phyloP scores from a whole-genome alignment of 2,329 filamentous ascomycete species.

The Botryotinia calthae region DNA sequence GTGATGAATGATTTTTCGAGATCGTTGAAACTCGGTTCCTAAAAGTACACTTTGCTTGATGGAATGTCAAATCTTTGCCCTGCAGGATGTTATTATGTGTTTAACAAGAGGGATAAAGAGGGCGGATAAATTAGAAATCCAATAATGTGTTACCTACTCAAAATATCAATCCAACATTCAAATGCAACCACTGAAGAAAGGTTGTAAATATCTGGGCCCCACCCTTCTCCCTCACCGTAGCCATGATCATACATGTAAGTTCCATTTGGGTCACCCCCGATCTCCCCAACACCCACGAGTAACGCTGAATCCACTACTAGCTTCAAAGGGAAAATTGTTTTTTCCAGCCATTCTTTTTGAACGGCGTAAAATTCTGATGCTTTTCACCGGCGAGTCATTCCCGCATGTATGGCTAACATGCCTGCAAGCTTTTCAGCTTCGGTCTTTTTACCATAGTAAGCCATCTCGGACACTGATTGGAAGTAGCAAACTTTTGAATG shows the following conservation, averaged over 20 bases:
- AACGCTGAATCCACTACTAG: background rate
- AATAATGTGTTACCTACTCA: background rate
- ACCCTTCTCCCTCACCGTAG: background rate
- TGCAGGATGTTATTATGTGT: background rate
- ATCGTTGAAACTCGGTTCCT: background rate
- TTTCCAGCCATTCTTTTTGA: background rate
- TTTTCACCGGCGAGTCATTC: background rate
- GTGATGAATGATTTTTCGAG: background rate
- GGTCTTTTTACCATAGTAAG: background rate
- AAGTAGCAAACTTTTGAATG: background rate
- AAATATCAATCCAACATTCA: background rate
- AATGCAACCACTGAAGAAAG: background rate
- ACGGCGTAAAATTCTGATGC: background rate
- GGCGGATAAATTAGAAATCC: background rate
- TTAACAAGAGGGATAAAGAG: background rate
- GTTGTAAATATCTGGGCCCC: rapidly evolving
- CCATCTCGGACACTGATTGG: background rate
- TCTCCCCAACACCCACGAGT: background rate
- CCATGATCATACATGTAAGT: background rate
- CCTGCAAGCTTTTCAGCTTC: background rate
- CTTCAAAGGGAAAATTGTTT: background rate
- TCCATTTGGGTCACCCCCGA: background rate
- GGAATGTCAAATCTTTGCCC: background rate
- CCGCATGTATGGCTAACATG: background rate
- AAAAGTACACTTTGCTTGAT: background rate